These are phyloP conservation scores for Fusarium irregulare DNA, from an alignment of 2,329 filamentous ascomycete genomes.

Conservation along the genomic window DNA sequence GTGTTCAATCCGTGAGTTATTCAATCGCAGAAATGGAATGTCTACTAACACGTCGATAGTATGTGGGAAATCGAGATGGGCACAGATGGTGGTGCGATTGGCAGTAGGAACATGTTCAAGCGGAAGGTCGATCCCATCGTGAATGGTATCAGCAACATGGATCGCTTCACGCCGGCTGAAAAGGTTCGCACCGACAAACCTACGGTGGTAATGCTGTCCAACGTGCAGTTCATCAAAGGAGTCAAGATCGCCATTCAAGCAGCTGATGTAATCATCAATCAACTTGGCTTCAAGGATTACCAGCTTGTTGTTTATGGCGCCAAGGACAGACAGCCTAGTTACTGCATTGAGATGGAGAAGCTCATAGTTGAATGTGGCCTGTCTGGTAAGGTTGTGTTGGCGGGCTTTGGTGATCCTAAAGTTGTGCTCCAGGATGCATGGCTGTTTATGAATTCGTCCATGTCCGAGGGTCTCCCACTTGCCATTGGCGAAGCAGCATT, in stretches of 20 bases:
- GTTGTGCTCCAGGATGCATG: constrained; percentile 36
- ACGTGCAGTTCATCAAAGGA: constrained; percentile 38
- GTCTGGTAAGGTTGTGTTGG: constrained; percentile 24
- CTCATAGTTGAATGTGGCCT: constrained; percentile 29
- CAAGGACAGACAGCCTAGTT: constrained; percentile 35
- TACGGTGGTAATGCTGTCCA: constrained; percentile 38
- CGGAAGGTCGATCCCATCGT: constrained; percentile 38
- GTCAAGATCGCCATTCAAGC: constrained; percentile 36
- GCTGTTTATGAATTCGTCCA: constrained; percentile 40
- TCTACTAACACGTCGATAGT: background rate
- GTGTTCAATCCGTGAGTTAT: constrained; percentile 36
- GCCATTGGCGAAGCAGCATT: constrained; percentile 36
- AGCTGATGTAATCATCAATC: constrained; percentile 36
- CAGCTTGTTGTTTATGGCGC: constrained; percentile 35
- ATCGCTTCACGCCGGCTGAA: constrained; percentile 32
- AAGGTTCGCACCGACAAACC: constrained; percentile 35
- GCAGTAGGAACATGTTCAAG: constrained; percentile 28
- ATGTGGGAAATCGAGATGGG: constrained; percentile 40
- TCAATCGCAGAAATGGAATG: accelerated
- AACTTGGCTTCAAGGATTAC: constrained; percentile 32
- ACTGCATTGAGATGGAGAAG: constrained; percentile 38
- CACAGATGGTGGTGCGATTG: constrained; percentile 28
- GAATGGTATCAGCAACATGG: constrained; percentile 39
- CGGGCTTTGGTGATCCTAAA: constrained; percentile 35
- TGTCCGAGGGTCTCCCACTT: constrained; percentile 35